Conservation (phyloP, 164 flowering plant genomes). For the Stephania japonica region DNA sequence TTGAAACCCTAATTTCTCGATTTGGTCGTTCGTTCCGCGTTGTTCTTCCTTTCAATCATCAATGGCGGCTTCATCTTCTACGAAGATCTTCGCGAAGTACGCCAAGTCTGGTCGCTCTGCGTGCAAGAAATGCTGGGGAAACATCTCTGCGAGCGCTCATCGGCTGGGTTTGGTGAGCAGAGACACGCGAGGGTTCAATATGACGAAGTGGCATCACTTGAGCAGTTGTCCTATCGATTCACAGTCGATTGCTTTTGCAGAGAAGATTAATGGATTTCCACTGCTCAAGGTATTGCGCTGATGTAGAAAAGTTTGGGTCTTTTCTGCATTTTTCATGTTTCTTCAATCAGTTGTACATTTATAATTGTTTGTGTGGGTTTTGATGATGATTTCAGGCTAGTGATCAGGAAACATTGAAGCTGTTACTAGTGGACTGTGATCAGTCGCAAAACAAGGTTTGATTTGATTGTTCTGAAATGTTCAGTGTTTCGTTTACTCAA, state of each 20-base stretch:
- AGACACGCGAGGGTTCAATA: conserved; percentile 57
- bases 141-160: conserved; percentile 35
- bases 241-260: conserved; percentile 28
- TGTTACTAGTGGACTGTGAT: conserved; percentile 20
- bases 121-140: conserved; percentile 60
- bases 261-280: conserved; percentile 52
- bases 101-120: conserved; percentile 72
- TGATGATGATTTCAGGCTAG: conserved; percentile 27
- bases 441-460: conserved; percentile 13
- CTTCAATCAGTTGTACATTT: not conserved
- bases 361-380: not conserved
- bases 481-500: not conserved
- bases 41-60: not conserved
- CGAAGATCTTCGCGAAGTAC: conserved; percentile 60
- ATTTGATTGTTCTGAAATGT: not conserved
- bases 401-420: conserved; percentile 57
- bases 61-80: conserved; percentile 18
- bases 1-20: conserved; percentile 14
- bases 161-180: conserved; percentile 56
- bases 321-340: conserved; percentile 1
- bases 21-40: not conserved
- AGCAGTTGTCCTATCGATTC: conserved; percentile 46
- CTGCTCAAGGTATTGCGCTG: conserved; percentile 43
- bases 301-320: conserved; percentile 1
- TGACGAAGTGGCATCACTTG: conserved; percentile 77